A percentile compares a stretch with the other conserved stretches of the same genome.
Evolutionary conservation across 805 yeast species (phyloP).

Genomic region (Lipomyces spencermartinsiae): DNA sequence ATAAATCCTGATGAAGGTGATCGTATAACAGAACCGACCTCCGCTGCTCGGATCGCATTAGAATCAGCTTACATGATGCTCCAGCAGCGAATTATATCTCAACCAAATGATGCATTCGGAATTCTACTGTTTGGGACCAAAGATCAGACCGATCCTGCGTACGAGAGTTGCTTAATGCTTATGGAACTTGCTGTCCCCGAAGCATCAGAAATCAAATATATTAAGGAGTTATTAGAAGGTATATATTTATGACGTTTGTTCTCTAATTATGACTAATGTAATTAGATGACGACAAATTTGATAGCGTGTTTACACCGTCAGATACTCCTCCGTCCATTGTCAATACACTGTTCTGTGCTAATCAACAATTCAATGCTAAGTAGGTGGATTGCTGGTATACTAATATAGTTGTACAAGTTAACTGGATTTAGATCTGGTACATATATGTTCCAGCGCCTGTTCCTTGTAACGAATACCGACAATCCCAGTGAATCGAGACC

Average conservation of each 20-base stretch:
- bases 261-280: background rate
- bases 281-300: slow-evolving; percentile 40
- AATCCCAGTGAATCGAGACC: slow-evolving; percentile 59
- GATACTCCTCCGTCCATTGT: slow-evolving; percentile 46
- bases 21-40: slow-evolving; percentile 12
- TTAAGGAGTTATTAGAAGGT: slow-evolving; percentile 35
- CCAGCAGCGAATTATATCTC: slow-evolving; percentile 66
- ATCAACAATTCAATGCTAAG: slow-evolving; percentile 59
- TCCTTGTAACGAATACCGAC: slow-evolving; percentile 79
- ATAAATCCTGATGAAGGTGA: slow-evolving; percentile 27
- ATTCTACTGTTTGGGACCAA: slow-evolving; percentile 57
- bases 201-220: slow-evolving; percentile 30
- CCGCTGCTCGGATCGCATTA: slow-evolving; percentile 47
- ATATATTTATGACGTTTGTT: slow-evolving; percentile 10
- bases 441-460: slow-evolving; percentile 59
- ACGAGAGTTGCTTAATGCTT: slow-evolving; percentile 38
- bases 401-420: background rate
- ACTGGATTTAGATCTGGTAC: background rate
- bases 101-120: slow-evolving; percentile 77
- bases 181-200: slow-evolving; percentile 38
- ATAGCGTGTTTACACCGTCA: slow-evolving; percentile 37
- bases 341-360: slow-evolving; percentile 57
- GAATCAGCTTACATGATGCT: slow-evolving; percentile 66
- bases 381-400: slow-evolving; percentile 48
- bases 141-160: slow-evolving; percentile 42